These are phyloP conservation scores for Saussurea involucrata DNA, from an alignment of 129 eudicot species.

Conservation along the genomic window DNA sequence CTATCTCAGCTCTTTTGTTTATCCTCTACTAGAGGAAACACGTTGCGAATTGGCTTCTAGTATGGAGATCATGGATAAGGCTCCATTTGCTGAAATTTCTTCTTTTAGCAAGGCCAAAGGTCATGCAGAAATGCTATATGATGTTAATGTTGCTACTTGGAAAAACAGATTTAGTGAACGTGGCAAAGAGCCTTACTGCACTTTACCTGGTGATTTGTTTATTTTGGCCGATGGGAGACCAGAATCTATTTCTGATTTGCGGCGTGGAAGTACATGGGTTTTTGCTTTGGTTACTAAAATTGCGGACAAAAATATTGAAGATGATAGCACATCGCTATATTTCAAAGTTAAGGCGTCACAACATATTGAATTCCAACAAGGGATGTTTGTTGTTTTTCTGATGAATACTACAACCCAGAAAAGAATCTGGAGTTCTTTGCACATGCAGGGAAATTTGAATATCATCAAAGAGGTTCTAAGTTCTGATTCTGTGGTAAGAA, in stretches of 20 bases:
- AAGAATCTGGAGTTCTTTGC: constrained; percentile 63
- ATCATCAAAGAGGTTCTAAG: constrained; percentile 37
- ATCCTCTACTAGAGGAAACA: constrained; percentile 57
- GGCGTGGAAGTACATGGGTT: constrained; percentile 27
- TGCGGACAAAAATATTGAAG: constrained; percentile 25
- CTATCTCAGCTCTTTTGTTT: constrained; percentile 46
- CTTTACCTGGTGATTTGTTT: constrained; percentile 65
- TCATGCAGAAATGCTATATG: not conserved
- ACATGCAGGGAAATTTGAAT: constrained; percentile 30
- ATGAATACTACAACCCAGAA: constrained; percentile 44
- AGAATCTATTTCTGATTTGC: constrained; percentile 30
- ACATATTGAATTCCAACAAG: constrained; percentile 27
- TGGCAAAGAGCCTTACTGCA: constrained; percentile 50
- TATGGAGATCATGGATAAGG: constrained; percentile 37
- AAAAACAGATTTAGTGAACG: constrained; percentile 39
- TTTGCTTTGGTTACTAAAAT: constrained; percentile 39
- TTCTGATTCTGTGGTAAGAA: constrained; percentile 38
- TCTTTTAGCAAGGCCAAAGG: not conserved
- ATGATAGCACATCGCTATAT: not conserved
- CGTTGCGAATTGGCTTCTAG: constrained; percentile 44
- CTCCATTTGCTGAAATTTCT: constrained; percentile 50
- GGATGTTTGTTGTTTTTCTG: constrained; percentile 43
- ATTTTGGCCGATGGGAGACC: constrained; percentile 34
- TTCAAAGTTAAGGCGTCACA: constrained; percentile 36
- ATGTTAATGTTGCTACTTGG: constrained; percentile 52